A percentile compares a stretch with the other conserved stretches of the same genome.
phyloP scores from a whole-genome alignment of 768 basidiomycete genomes.

The Lactifluus pinguis region DNA sequence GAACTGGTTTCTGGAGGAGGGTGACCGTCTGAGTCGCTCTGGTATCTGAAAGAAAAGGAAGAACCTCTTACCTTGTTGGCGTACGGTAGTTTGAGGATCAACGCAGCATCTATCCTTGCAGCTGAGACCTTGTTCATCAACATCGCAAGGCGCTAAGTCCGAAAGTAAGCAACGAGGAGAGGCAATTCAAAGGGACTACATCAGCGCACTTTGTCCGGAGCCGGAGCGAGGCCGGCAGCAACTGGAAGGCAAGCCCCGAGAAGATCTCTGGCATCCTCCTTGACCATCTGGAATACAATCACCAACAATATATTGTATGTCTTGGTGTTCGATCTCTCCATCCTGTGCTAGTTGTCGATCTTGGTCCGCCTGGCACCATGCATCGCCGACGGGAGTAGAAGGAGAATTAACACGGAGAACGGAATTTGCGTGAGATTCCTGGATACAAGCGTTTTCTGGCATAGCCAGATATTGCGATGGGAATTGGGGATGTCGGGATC shows the following conservation, averaged over 20 bases:
- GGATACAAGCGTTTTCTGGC: neutral
- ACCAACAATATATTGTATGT: neutral
- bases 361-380: neutral
- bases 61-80: neutral
- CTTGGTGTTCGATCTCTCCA: neutral
- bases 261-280: conserved; percentile 9
- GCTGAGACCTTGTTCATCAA: neutral
- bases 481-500: too few species aligned
- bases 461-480: neutral
- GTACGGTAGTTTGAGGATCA: neutral
- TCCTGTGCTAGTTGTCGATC: conserved; percentile 1
- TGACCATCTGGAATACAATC: conserved; percentile 7
- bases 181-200: neutral
- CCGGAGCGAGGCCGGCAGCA: neutral
- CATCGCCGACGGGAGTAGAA: neutral
- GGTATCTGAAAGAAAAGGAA: neutral
- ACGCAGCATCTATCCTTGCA: neutral
- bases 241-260: neutral
- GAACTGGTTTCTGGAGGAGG: neutral
- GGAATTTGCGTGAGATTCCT: neutral
- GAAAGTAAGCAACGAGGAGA: neutral
- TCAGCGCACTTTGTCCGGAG: neutral
- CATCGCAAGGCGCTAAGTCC: neutral
- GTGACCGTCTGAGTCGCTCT: neutral
- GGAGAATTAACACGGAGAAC: neutral